Evolutionary conservation across 2,329 filamentous ascomycete genomes (phyloP).

Genomic region (Sporothrix variecibatus): DNA sequence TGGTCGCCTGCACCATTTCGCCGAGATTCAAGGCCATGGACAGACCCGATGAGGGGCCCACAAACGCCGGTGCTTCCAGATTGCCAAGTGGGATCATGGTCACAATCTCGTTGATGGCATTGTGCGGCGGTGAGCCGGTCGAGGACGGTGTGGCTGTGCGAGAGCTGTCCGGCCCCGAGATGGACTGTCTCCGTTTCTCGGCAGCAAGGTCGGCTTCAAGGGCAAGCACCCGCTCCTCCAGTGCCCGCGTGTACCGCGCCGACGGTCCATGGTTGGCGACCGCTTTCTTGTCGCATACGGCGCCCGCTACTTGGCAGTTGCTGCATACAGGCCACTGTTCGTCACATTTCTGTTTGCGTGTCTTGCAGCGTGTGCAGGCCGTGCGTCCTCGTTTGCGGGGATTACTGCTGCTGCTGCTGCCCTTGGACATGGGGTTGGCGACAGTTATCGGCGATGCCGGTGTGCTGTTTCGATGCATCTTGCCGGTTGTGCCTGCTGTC

Average conservation of each 20-base stretch:
- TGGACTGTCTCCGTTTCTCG: neutral
- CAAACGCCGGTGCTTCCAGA: constrained; percentile 22
- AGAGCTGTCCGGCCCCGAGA: neutral
- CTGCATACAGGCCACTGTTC: constrained; percentile 22
- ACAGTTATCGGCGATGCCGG: neutral
- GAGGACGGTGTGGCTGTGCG: neutral
- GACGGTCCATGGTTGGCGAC: constrained; percentile 13
- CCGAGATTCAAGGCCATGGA: constrained; percentile 50
- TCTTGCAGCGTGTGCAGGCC: constrained; percentile 76
- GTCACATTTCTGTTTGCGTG: constrained; percentile 60
- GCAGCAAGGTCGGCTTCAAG: constrained; percentile 3
- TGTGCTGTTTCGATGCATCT: neutral
- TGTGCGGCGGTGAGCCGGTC: neutral
- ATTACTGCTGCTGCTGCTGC: constrained; percentile 49
- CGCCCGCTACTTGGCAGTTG: constrained; percentile 21
- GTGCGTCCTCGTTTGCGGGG: constrained; percentile 68
- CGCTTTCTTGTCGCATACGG: constrained; percentile 15
- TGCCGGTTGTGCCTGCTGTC: neutral
- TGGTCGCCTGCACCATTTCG: constrained; percentile 56
- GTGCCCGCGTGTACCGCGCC: constrained; percentile 9
- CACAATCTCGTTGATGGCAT: constrained; percentile 24
- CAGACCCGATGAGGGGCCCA: constrained; percentile 23
- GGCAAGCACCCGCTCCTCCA: constrained; percentile 20
- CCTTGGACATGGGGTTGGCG: neutral
- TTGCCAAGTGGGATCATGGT: constrained; percentile 23